phyloP scores from a whole-genome alignment of 441 rosid genomes.

The Adansonia rubrostipa region DNA sequence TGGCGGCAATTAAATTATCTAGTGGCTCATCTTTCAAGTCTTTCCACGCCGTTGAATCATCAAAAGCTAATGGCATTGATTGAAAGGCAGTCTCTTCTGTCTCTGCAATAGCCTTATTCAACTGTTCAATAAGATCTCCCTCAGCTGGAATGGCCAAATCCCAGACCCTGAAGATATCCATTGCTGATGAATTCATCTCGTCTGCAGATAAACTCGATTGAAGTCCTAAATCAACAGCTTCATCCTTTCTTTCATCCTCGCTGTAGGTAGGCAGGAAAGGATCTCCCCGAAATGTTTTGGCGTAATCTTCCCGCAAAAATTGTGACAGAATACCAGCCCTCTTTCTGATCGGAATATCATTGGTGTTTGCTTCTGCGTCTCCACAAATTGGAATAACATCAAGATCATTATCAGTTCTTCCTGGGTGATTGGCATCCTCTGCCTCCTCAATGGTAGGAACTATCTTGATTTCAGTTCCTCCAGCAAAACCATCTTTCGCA shows the following conservation, averaged over 20 bases:
- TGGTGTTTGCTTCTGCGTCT: conserved; percentile 30
- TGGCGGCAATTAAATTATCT: conserved; percentile 52
- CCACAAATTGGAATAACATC: conserved; percentile 17
- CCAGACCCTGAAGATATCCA: conserved; percentile 77
- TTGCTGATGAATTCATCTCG: conserved; percentile 33
- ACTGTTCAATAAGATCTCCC: conserved; percentile 50
- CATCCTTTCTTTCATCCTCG: conserved; percentile 32
- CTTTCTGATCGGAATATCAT: conserved; percentile 25
- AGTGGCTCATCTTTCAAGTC: conserved; percentile 42
- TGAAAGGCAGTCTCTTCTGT: conserved; percentile 21
- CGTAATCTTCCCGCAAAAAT: conserved; percentile 32
- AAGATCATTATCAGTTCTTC: conserved; percentile 24
- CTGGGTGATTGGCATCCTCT: conserved; percentile 18
- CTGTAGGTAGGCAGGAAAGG: conserved; percentile 45
- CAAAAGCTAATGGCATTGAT: conserved; percentile 28
- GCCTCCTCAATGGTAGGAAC: conserved; percentile 33
- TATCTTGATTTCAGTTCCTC: conserved; percentile 37
- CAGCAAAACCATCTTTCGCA: conserved; percentile 17
- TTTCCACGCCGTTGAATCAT: conserved; percentile 36
- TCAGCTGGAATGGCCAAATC: conserved; percentile 53
- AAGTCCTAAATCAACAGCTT: conserved; percentile 26
- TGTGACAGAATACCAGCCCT: conserved; percentile 29
- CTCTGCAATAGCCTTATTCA: conserved; percentile 53
- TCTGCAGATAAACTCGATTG: conserved; percentile 26
- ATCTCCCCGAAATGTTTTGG: conserved; percentile 37